phyloP scores from a whole-genome alignment of 371 early-diverging fungal genomes.

The Actinomucor elegans region DNA sequence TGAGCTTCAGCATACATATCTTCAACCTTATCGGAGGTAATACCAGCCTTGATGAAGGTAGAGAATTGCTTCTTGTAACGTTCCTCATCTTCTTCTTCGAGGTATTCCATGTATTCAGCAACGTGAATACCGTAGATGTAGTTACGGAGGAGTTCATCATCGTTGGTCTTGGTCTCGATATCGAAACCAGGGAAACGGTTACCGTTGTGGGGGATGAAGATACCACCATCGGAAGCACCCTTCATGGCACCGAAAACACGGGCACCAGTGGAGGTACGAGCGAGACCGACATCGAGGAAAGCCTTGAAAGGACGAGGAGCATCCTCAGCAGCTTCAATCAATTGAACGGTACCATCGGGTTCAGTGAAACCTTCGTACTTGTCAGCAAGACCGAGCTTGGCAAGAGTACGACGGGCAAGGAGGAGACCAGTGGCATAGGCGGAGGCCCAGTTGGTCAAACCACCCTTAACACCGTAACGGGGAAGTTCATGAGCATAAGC shows the following conservation, averaged over 20 bases:
- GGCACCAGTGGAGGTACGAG: constrained; percentile 98
- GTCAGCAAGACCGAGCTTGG: constrained; percentile 93
- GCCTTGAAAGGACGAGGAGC: constrained; percentile 98
- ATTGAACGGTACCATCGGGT: constrained; percentile 89
- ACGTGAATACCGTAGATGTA: constrained; percentile 99
- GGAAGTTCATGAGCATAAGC: constrained; percentile 99
- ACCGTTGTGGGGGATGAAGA: constrained; percentile 98
- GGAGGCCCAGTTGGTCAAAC: constrained; percentile 99
- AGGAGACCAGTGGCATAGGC: constrained; percentile 99
- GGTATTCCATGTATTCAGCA: constrained; percentile 97
- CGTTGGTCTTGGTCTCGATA: constrained; percentile 85
- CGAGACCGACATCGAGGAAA: constrained; percentile 99
- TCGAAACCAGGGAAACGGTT: constrained; percentile 98
- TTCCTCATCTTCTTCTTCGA: constrained; percentile 98
- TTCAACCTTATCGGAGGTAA: constrained; percentile 93
- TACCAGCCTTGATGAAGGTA: constrained; percentile 90
- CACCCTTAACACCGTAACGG: constrained; percentile 97
- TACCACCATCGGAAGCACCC: constrained; percentile 99
- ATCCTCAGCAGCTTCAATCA: constrained; percentile 92
- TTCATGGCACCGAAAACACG: constrained; percentile 99
- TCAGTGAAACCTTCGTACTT: constrained; percentile 96
- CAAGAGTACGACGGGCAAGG: constrained; percentile 94
- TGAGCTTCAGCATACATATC: constrained; percentile 96
- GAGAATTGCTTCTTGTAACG: constrained; percentile 98
- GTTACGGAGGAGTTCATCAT: constrained; percentile 93